Evolutionary conservation across 371 early-diverging fungal species (phyloP).

Genomic region (Actinomortierella wolfii): DNA sequence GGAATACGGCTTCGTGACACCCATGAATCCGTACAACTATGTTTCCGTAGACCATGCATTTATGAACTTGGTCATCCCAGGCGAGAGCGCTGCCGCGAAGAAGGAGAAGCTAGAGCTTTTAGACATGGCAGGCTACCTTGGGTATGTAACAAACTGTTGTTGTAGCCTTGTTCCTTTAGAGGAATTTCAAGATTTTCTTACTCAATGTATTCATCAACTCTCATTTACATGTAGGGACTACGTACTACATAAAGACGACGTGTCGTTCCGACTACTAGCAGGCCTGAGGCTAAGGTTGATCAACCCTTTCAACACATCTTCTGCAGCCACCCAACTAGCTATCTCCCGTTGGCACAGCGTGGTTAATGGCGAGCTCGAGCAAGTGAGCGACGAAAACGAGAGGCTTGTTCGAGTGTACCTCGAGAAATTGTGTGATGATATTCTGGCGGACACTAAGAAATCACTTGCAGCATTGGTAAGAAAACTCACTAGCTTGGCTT

Average conservation of each 20-base stretch:
- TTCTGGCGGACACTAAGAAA: conserved; percentile 17
- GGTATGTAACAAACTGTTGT: conserved; percentile 3
- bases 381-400: conserved; percentile 57
- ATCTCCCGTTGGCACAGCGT: conserved; percentile 59
- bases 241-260: conserved; percentile 54
- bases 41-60: conserved; percentile 57
- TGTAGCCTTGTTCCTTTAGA: not conserved
- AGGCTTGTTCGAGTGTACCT: conserved; percentile 50
- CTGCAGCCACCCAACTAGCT: conserved; percentile 46
- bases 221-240: conserved; percentile 51
- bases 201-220: conserved; percentile 5
- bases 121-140: conserved; percentile 54
- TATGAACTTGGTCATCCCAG: conserved; percentile 46
- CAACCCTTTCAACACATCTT: conserved; percentile 38
- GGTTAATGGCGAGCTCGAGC: conserved; percentile 57
- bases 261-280: conserved; percentile 55
- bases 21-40: conserved; percentile 56
- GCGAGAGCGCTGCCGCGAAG: conserved; percentile 47
- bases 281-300: conserved; percentile 54
- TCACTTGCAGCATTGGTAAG: conserved; percentile 16
- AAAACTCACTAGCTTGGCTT: not conserved
- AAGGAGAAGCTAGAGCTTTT: conserved; percentile 52
- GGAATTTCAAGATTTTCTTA: conserved; percentile 2
- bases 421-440: conserved; percentile 30
- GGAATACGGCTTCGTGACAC: conserved; percentile 64